Base-by-base conservation (phyloP, 2,329 filamentous ascomycete genomes). In the Bisporella sp. region DNA sequence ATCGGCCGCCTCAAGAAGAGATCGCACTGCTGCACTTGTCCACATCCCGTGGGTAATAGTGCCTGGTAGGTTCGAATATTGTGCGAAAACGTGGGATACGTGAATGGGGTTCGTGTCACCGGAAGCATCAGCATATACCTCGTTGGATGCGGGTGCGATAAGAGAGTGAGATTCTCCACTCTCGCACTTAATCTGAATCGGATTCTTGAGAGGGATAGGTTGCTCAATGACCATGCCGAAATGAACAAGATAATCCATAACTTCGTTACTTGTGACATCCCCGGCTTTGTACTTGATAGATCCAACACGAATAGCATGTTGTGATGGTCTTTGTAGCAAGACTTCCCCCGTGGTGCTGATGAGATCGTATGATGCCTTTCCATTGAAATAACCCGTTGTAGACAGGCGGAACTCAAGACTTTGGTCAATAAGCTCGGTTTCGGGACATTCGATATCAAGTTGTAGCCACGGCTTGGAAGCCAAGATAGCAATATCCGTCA, bases 151-250 rank as follows among this genome's bases (percentile, higher is more conserved):
- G 45, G 62, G 54, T 28, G 46, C 48, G 5, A 56, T 39, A 6
- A 37, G 31, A 7, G 13, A n/a, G 29, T 8, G n/a, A 28, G 31
- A 8, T 28, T 6, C 31, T 21, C 32, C 45, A 28, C 12, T 46
- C 45, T 39, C n/a, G 30, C 41, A 11, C 6, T n/a, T 31, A n/a
- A 37, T 46, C 13, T 13, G 4, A 12, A 37, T 46, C 11, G 31
- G 45, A 21, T 46, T 46, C 32, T 97, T 92, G 91, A 97, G 96
- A 29, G 92, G 92, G 30, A 45, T 4, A 11, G 28, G 13, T 45
- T 32, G 42, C 6, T 11, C 21, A 30, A 32, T 45, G 12, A 3
- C 21, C 8, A 3, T 32, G 8, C 42, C 42, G 30, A 29, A 11
- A 11, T 5, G 42, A 2, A 31, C 9, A 11, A 45, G 42, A 13